phyloP scores from a whole-genome alignment of 2,329 filamentous ascomycete genomes.

The Xylariales sp. region DNA sequence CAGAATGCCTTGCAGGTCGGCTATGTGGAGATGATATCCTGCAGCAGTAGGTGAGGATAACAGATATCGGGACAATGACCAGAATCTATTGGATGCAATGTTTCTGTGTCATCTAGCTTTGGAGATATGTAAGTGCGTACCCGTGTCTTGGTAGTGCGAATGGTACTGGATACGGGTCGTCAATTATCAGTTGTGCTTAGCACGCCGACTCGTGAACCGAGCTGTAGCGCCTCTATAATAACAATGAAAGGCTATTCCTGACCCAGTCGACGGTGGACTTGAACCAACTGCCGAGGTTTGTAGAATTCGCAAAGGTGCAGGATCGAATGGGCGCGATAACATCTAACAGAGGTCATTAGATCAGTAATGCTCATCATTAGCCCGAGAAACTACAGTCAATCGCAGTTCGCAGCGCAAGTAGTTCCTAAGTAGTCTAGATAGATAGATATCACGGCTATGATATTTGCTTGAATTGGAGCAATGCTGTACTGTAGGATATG shows the following conservation, averaged over 20 bases:
- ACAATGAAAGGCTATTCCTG: neutral
- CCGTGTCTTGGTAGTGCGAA: constrained; percentile 42
- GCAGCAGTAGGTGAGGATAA: constrained; percentile 37
- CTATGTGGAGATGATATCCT: constrained; percentile 34
- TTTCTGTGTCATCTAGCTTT: constrained; percentile 43
- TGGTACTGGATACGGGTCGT: constrained; percentile 36
- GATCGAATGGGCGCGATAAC: neutral
- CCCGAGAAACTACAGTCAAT: neutral
- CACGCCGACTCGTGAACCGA: constrained; percentile 18
- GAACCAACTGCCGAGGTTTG: neutral
- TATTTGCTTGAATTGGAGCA: constrained; percentile 14
- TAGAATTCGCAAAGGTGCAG: neutral
- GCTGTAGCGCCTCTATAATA: neutral
- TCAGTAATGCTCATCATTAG: constrained; percentile 24
- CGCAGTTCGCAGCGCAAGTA: constrained; percentile 1
- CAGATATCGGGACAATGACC: constrained; percentile 42
- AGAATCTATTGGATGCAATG: constrained; percentile 44
- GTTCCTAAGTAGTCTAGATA: neutral
- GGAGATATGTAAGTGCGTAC: constrained; percentile 45
- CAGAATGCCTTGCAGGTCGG: constrained; percentile 41
- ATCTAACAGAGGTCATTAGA: constrained; percentile 18
- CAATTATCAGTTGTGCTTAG: constrained; percentile 13
- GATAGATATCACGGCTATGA: neutral
- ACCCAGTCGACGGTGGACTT: neutral
- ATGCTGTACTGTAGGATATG: neutral